phyloP scores from a whole-genome alignment of 257 asterid genomes.

The Datura wrightii region DNA sequence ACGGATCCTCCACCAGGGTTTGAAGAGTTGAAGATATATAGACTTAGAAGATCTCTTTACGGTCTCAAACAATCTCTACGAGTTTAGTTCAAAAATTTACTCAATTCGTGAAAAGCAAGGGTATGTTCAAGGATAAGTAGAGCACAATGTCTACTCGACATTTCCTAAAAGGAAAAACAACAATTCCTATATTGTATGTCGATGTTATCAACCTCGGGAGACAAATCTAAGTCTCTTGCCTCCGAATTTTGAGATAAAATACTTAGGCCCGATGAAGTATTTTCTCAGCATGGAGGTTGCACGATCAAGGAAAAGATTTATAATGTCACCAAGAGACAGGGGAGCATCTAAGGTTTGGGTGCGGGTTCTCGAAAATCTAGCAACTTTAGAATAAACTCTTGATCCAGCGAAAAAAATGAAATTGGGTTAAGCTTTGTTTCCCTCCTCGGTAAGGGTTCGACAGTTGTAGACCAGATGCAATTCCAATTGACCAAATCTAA shows the following conservation, averaged over 20 bases:
- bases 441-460: too few species aligned
- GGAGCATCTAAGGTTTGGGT: too few species aligned
- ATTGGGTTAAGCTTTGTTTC: too few species aligned
- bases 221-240: not conserved
- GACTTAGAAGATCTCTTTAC: not conserved
- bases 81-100: not conserved
- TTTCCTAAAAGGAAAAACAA: not conserved
- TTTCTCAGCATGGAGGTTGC: not conserved
- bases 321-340: too few species aligned
- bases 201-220: not conserved
- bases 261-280: not conserved
- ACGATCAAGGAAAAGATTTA: not conserved
- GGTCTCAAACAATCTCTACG: not conserved
- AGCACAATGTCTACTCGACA: constrained; percentile 20
- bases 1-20: not conserved
- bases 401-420: too few species aligned
- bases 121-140: constrained; percentile 4
- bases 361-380: too few species aligned
- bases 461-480: too few species aligned
- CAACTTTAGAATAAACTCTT: too few species aligned
- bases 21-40: not conserved
- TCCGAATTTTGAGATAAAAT: constrained; percentile 18
- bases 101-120: not conserved
- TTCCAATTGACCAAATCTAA: too few species aligned
- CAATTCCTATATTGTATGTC: constrained; percentile 14